Evolutionary conservation across 305 asterid genomes (phyloP).

Genomic region (Fraxinus latifolia): DNA sequence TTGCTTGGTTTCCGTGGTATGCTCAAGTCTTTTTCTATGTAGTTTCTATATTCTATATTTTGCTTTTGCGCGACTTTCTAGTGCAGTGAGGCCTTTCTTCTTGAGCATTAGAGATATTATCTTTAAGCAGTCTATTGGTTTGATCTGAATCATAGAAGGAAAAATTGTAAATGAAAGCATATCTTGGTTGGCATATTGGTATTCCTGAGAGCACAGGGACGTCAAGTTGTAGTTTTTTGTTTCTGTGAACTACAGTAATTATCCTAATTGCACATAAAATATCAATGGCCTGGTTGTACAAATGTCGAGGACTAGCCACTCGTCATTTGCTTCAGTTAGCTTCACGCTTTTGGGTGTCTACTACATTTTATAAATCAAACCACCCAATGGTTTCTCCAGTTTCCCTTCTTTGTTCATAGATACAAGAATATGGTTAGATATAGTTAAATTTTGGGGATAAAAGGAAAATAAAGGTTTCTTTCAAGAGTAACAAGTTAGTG

Average conservation of each 20-base stretch:
- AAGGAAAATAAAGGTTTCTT: not conserved
- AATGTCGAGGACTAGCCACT: not conserved
- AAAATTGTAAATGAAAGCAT: not conserved
- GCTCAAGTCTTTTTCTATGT: not conserved
- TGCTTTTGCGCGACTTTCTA: not conserved
- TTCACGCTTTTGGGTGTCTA: not conserved
- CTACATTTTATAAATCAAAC: not conserved
- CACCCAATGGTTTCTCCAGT: not conserved
- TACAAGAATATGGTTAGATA: not conserved
- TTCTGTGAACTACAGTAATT: not conserved
- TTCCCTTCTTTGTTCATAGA: not conserved
- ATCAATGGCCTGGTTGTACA: not conserved
- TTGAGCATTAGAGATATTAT: not conserved
- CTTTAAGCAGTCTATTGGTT: not conserved
- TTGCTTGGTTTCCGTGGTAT: conserved; percentile 86
- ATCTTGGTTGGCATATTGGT: not conserved
- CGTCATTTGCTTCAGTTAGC: not conserved
- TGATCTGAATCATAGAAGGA: not conserved
- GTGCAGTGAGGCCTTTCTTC: not conserved
- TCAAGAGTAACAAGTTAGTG: not conserved
- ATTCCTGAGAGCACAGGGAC: not conserved
- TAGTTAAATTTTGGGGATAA: not conserved
- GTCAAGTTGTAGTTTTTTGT: not conserved
- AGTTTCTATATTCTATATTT: not conserved
- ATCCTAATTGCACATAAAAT: not conserved